Conservation (phyloP, 768 basidiomycete species). For the Cytidiella melzeri region DNA sequence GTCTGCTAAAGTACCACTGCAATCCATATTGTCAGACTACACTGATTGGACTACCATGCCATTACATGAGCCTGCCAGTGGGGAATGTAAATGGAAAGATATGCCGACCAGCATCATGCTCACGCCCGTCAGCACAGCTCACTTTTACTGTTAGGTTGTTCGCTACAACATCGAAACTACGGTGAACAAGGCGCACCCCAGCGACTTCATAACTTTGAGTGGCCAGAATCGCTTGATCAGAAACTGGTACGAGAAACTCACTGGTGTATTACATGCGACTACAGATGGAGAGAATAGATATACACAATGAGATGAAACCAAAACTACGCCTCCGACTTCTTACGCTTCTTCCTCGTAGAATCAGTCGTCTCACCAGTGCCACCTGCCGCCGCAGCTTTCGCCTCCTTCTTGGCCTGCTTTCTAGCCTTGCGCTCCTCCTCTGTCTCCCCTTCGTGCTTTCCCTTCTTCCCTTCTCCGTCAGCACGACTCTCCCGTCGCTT, state of each 20-base stretch:
- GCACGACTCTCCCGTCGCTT: conserved; percentile 56
- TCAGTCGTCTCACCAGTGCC: conserved; percentile 34
- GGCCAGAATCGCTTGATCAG: not conserved
- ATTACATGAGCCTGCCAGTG: no score
- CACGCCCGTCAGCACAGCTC: no score
- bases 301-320: conserved; percentile 1
- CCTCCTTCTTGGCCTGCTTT: conserved; percentile 74
- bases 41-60: no score
- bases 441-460: conserved; percentile 46
- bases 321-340: conserved; percentile 25
- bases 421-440: conserved; percentile 79
- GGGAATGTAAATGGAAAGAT: no score
- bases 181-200: no score
- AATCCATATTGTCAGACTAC: no score
- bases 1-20: no score
- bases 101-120: no score
- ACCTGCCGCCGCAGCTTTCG: conserved; percentile 53
- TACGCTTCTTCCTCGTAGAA: conserved; percentile 58
- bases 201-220: no score
- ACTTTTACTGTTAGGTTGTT: no score
- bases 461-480: conserved; percentile 35
- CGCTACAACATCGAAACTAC: no score
- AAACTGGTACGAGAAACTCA: not conserved
- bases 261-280: not conserved
- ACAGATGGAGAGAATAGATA: conserved; percentile 12